Evolutionary conservation across 106 monocot species (phyloP).

Genomic region (Triglochin maritima): DNA sequence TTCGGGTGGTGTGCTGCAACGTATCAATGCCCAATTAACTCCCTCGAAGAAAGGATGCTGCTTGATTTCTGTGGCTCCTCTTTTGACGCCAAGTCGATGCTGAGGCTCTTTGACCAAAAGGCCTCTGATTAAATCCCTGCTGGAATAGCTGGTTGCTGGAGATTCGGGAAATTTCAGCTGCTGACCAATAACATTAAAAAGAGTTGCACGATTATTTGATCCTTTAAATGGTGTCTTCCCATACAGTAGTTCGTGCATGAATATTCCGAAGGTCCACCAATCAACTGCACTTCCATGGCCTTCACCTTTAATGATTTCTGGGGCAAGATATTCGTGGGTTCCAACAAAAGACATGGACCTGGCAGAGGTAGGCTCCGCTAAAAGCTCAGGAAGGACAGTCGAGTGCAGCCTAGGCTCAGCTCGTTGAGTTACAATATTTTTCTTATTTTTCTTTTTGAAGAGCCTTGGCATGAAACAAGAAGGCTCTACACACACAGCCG

Average conservation of each 20-base stretch:
- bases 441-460: slow-evolving; percentile 10
- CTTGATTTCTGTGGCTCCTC: slow-evolving; percentile 33
- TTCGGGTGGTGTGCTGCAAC: slow-evolving; percentile 24
- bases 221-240: slow-evolving; percentile 34
- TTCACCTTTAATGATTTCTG: slow-evolving; percentile 32
- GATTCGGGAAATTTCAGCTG: slow-evolving; percentile 25
- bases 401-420: neutral
- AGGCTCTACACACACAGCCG: slow-evolving; percentile 21
- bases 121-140: slow-evolving; percentile 25
- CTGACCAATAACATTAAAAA: slow-evolving; percentile 30
- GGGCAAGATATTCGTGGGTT: slow-evolving; percentile 30
- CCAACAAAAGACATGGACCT: slow-evolving; percentile 32
- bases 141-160: slow-evolving; percentile 19
- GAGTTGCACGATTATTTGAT: slow-evolving; percentile 25
- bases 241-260: slow-evolving; percentile 23
- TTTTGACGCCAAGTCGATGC: slow-evolving; percentile 27
- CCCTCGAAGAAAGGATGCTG: slow-evolving; percentile 35
- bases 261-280: slow-evolving; percentile 37
- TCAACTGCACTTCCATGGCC: slow-evolving; percentile 34
- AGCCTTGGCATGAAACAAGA: slow-evolving; percentile 23
- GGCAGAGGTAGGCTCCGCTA: slow-evolving; percentile 24
- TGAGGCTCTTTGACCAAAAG: slow-evolving; percentile 32
- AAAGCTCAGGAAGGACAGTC: slow-evolving; percentile 23
- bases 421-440: slow-evolving; percentile 2
- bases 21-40: slow-evolving; percentile 27